Percentiles rank a stretch among this genome's conserved stretches.
Conservation (phyloP, 129 eudicot species). For the Sambucus nigra region DNA sequence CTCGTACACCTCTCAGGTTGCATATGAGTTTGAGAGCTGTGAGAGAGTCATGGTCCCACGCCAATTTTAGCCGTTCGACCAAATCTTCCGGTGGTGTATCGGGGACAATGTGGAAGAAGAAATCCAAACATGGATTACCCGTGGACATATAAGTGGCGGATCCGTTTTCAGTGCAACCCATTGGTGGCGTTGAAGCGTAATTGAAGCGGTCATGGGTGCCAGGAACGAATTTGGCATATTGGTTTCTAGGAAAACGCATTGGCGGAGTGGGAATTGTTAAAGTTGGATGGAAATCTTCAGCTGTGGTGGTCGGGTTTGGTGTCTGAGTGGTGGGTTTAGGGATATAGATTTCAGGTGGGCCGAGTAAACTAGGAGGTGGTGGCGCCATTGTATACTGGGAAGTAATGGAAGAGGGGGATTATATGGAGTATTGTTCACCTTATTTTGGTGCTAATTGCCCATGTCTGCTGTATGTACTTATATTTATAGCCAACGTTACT, state of each 20-base stretch:
- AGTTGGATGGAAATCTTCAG: too few relatives aligned
- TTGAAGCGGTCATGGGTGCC: neutral
- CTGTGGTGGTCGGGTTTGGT: neutral
- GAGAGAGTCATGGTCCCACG: constrained; percentile 1
- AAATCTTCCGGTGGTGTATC: neutral
- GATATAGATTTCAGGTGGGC: neutral
- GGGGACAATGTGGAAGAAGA: constrained; percentile 9
- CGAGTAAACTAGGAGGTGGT: neutral
- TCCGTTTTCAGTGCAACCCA: neutral
- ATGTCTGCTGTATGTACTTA: neutral
- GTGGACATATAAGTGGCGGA: neutral
- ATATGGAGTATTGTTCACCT: too few relatives aligned
- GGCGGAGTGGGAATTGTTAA: too few relatives aligned
- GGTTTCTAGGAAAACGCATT: too few relatives aligned
- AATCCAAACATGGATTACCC: constrained; percentile 7
- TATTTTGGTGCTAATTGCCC: too few relatives aligned
- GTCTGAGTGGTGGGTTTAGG: neutral
- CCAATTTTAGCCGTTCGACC: neutral
- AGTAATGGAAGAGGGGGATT: too few relatives aligned
- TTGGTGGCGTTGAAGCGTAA: neutral
- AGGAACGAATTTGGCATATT: too few relatives aligned
- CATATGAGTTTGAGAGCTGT: constrained; percentile 2
- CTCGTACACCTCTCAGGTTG: constrained; percentile 3
- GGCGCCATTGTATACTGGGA: neutral
- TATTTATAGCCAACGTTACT: neutral